These are phyloP conservation scores for Rusavskia elegans DNA, from an alignment of 495 filamentous ascomycete genomes.

Conservation along the genomic window DNA sequence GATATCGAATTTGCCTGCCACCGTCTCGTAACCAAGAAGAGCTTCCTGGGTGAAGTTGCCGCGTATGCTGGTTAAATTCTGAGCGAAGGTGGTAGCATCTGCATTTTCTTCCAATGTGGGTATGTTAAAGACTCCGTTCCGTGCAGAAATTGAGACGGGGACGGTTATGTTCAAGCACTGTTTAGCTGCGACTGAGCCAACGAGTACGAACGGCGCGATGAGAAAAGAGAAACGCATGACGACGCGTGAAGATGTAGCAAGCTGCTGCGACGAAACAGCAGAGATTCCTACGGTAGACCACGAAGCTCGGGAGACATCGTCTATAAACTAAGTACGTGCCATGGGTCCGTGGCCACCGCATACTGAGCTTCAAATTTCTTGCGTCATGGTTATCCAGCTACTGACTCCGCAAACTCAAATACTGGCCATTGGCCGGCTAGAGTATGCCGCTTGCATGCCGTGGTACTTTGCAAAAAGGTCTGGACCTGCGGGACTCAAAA, in stretches of 20 bases:
- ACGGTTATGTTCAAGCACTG: conserved; percentile 24
- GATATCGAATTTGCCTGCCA: conserved; percentile 20
- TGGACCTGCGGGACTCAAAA: not conserved
- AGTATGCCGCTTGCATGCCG: not conserved
- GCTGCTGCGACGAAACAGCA: not conserved
- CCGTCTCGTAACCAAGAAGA: conserved; percentile 17
- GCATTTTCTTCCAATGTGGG: conserved; percentile 18
- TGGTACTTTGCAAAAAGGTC: not conserved
- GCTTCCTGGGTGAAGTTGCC: conserved; percentile 19
- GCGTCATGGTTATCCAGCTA: not conserved
- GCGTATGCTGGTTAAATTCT: conserved; percentile 20
- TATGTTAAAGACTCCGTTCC: conserved; percentile 23
- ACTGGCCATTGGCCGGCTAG: not conserved
- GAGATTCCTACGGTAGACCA: not conserved
- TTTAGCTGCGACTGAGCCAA: conserved; percentile 14
- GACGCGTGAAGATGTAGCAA: not conserved
- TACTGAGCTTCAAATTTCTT: not conserved
- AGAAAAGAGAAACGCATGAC: not conserved
- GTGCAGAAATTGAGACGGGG: conserved; percentile 18
- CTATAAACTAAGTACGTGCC: too few relatives aligned
- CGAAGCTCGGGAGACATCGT: not conserved
- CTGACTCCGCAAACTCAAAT: not conserved
- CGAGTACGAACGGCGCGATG: not conserved
- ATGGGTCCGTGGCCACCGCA: not conserved
- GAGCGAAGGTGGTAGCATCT: conserved; percentile 22